Conservation (phyloP, 371 early-diverging fungal species). For the Mucor sp. region DNA sequence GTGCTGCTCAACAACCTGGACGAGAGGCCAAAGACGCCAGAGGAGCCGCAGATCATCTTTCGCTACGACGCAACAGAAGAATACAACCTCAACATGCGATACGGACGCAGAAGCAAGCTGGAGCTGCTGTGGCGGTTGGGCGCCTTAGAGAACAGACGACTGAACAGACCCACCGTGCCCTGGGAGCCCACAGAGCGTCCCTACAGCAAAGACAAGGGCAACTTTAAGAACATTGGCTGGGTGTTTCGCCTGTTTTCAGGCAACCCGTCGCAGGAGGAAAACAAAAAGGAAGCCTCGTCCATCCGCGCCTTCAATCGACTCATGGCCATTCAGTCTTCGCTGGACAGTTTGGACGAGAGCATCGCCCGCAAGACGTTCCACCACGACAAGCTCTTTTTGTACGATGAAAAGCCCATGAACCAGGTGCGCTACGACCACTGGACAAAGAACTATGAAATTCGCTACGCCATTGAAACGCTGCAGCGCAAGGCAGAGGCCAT, state of each 20-base stretch:
- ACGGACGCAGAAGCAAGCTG: conserved; percentile 73
- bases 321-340: conserved; percentile 64
- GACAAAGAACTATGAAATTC: conserved; percentile 52
- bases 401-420: conserved; percentile 56
- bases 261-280: conserved; percentile 67
- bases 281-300: conserved; percentile 63
- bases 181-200: conserved; percentile 62
- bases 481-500: conserved; percentile 47
- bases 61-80: conserved; percentile 60
- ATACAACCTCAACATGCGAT: conserved; percentile 70
- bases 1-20: conserved; percentile 56
- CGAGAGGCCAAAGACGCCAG: conserved; percentile 62
- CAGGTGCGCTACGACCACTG: conserved; percentile 60
- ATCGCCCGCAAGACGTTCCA: conserved; percentile 61
- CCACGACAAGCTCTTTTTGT: conserved; percentile 58
- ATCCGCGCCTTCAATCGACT: conserved; percentile 69
- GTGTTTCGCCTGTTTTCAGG: conserved; percentile 71
- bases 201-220: conserved; percentile 57
- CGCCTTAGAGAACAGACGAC: conserved; percentile 55
- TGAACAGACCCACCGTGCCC: conserved; percentile 63
- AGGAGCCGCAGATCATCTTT: conserved; percentile 75
- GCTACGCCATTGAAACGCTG: conserved; percentile 39
- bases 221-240: conserved; percentile 70
- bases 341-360: conserved; percentile 67
- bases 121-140: conserved; percentile 71